Conservation (phyloP, 768 basidiomycete genomes). For the Leccinum imitatum region DNA sequence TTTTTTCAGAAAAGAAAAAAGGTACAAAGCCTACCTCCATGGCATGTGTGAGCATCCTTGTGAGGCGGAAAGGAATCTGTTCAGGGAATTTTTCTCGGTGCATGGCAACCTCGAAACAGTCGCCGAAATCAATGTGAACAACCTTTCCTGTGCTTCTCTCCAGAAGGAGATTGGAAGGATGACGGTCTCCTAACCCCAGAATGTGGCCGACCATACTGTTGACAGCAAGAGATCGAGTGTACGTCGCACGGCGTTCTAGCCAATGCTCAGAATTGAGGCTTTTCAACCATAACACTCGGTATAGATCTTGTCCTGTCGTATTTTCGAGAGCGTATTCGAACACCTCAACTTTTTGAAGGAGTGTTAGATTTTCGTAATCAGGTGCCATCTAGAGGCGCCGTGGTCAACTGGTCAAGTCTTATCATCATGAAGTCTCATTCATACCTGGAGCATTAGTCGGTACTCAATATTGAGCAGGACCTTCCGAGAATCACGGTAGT, state of each 20-base stretch:
- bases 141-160: conserved; percentile 92
- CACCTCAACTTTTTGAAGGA: conserved; percentile 98
- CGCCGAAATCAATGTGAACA: conserved; percentile 96
- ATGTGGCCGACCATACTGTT: conserved; percentile 99
- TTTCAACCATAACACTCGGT: conserved; percentile 95
- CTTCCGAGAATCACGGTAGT: conserved; percentile 94
- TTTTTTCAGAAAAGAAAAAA: neutral
- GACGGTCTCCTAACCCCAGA: conserved; percentile 94
- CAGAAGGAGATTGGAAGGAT: conserved; percentile 92
- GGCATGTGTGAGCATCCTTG: conserved; percentile 96
- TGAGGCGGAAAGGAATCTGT: conserved; percentile 96
- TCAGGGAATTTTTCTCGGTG: conserved; percentile 98
- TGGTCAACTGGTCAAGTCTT: conserved; percentile 3
- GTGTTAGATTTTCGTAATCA: conserved; percentile 91
- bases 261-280: conserved; percentile 95
- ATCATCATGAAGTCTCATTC: conserved; percentile 57
- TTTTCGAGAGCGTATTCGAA: conserved; percentile 99
- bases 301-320: conserved; percentile 96
- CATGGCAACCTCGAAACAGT: conserved; percentile 98
- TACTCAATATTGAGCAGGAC: conserved; percentile 98
- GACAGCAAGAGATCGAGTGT: conserved; percentile 92
- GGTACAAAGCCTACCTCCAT: conserved; percentile 75
- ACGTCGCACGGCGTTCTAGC: conserved; percentile 94
- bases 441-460: conserved; percentile 94
- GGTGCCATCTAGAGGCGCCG: conserved; percentile 81